phyloP scores from a whole-genome alignment of 2,329 filamentous ascomycete genomes.

The Claviceps fusiformis region DNA sequence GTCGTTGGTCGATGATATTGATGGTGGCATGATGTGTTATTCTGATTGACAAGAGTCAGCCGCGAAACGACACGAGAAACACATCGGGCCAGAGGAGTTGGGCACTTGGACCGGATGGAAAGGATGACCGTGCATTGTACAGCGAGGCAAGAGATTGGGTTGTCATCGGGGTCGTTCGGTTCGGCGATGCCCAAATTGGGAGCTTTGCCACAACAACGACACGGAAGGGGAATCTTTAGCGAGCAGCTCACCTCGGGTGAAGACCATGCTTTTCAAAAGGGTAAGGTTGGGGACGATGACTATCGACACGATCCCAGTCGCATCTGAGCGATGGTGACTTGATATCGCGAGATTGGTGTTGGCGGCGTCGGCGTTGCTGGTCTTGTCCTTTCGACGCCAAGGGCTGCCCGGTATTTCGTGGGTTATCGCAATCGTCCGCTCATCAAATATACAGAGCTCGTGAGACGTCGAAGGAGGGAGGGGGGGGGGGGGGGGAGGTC shows the following conservation, averaged over 20 bases:
- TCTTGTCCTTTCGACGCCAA: background rate
- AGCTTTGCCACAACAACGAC: background rate
- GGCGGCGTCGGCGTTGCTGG: background rate
- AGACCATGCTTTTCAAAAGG: background rate
- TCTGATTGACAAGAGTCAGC: slow-evolving; percentile 8
- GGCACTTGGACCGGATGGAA: background rate
- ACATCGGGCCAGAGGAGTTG: background rate
- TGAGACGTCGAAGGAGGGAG: background rate
- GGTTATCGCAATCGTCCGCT: background rate
- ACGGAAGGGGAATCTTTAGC: background rate
- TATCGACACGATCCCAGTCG: background rate
- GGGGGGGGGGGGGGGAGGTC: too few relatives aligned
- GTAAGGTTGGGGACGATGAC: background rate
- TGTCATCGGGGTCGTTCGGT: background rate
- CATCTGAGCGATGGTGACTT: background rate
- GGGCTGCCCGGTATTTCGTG: background rate
- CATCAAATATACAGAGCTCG: background rate
- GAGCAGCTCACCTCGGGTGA: background rate
- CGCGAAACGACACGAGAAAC: background rate
- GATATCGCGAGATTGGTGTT: background rate
- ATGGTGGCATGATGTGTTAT: slow-evolving; percentile 12
- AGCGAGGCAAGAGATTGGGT: background rate
- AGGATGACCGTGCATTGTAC: background rate
- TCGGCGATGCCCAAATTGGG: slow-evolving; percentile 1
- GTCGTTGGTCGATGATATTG: slow-evolving; percentile 9